A percentile compares a stretch with the other conserved stretches of the same genome.
phyloP scores from a whole-genome alignment of 2,329 filamentous ascomycete species.

The Pyrenochaeta sp. region DNA sequence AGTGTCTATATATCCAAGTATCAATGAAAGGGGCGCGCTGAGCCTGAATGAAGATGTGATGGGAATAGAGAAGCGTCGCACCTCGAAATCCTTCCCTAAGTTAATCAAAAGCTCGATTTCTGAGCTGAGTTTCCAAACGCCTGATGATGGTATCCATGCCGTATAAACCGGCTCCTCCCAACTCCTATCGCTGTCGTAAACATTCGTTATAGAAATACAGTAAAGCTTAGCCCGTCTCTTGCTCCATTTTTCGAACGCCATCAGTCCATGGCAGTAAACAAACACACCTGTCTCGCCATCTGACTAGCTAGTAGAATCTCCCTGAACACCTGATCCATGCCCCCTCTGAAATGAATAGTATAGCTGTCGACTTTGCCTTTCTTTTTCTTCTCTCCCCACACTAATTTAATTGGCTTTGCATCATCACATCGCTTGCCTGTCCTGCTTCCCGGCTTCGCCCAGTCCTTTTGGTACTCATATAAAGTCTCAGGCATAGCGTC shows the following conservation, averaged over 20 bases:
- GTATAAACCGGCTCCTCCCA: constrained; percentile 8
- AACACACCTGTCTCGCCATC: constrained; percentile 48
- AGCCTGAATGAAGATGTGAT: neutral
- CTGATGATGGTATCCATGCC: constrained; percentile 24
- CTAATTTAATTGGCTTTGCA: constrained; percentile 37
- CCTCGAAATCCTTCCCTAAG: neutral
- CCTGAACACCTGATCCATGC: constrained; percentile 49
- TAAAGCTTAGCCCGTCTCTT: neutral
- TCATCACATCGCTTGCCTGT: constrained; percentile 48
- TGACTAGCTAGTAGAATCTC: constrained; percentile 49
- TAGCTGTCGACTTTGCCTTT: constrained; percentile 50
- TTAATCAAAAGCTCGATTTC: neutral
- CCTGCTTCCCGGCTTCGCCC: constrained; percentile 46
- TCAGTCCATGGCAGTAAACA: constrained; percentile 49
- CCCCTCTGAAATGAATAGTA: constrained; percentile 48
- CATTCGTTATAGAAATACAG: constrained; percentile 14
- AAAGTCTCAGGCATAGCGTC: constrained; percentile 53
- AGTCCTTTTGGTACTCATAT: constrained; percentile 46
- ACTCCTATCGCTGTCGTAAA: constrained; percentile 17
- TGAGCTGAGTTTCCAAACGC: constrained; percentile 4
- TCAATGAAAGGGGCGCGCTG: neutral
- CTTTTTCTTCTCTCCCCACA: constrained; percentile 49
- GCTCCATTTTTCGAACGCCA: neutral
- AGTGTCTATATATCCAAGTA: neutral
- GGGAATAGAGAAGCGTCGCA: neutral